Base-by-base conservation (phyloP, 306 rosid genomes). In the Glycyrrhiza uralensis region DNA sequence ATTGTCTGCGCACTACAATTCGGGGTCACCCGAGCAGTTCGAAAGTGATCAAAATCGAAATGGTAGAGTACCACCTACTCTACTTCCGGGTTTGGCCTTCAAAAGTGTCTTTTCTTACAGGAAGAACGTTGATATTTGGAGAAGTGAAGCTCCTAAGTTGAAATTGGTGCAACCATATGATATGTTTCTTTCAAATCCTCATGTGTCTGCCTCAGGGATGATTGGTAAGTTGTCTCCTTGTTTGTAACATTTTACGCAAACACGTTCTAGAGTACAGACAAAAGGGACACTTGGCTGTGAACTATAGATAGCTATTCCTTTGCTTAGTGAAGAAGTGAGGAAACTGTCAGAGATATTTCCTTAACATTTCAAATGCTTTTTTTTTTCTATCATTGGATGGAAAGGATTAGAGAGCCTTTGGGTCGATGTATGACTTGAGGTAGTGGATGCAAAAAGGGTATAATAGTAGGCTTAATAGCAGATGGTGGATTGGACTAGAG, bases 11-110 rank as follows among this genome's bases (percentile, higher is more conserved):
- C 92, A 39, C 76, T 90, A 89, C 60, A 87, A 78, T 63, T 69
- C 82, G 0, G 98, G 97, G 52, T 47, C 76, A 24, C 97, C 98
- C 1, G 60, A 84, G 74, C 83, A 5, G 24, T 76, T 84, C 72
- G 85, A 76, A 72, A 54, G 71, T 58, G 76, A 61, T 64, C 80
- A 56, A 50, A 80, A 78, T 64, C 84, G 39, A 60, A 51, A 38
- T 42, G 54, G 47, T 28, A 59, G 39, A 64, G 75, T 71, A 30
- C 98, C 97, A 36, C 47, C 72, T 41, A 26, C 80, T 74, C 74
- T 94, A 44, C 95, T 87, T 83, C 90, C 98, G 3, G 95, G 98
- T 57, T 80, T 91, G 72, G 84, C 90, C 52, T 23, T 91, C 77
- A 87, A 87, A 81, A 84, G 85, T 74, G 92, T 92, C 2, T 70